These are phyloP conservation scores for Fraxinus cuspidata DNA, from an alignment of 257 asterid species.

Conservation along the genomic window DNA sequence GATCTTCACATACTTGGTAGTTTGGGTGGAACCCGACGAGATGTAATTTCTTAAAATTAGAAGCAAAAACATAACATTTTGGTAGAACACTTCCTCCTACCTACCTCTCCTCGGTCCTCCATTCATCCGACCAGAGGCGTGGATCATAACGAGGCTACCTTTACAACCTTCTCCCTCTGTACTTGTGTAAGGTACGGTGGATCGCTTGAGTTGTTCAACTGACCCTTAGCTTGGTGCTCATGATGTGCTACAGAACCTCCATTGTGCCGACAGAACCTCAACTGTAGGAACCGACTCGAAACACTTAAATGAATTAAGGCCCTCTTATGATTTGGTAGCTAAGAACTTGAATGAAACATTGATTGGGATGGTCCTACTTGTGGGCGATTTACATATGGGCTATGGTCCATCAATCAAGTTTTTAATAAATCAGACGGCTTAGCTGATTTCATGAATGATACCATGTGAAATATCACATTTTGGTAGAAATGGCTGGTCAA, in stretches of 20 bases:
- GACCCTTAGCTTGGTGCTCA: too few relatives aligned
- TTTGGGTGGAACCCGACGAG: conserved; percentile 3
- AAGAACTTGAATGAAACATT: conserved; percentile 31
- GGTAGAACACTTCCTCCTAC: background rate
- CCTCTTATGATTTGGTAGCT: conserved; percentile 26
- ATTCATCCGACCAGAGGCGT: too few relatives aligned
- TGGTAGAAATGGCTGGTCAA: background rate
- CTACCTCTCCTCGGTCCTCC: too few relatives aligned
- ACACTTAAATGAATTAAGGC: conserved; percentile 21
- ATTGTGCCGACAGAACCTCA: too few relatives aligned
- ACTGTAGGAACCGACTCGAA: background rate
- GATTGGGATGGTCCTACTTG: conserved; percentile 13
- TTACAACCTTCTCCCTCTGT: too few relatives aligned
- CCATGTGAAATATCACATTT: background rate
- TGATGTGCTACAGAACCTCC: too few relatives aligned
- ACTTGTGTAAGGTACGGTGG: too few relatives aligned
- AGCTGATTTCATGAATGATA: background rate
- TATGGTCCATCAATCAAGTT: background rate
- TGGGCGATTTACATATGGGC: background rate
- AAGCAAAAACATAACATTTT: background rate
- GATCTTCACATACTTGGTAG: background rate
- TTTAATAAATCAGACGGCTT: background rate
- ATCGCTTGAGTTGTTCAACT: too few relatives aligned
- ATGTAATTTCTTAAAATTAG: background rate
- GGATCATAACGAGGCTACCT: too few relatives aligned